A percentile compares a stretch with the other conserved stretches of the same genome.
Conservation (phyloP, 495 filamentous ascomycete species). For the Lasiosphaeria ovina region DNA sequence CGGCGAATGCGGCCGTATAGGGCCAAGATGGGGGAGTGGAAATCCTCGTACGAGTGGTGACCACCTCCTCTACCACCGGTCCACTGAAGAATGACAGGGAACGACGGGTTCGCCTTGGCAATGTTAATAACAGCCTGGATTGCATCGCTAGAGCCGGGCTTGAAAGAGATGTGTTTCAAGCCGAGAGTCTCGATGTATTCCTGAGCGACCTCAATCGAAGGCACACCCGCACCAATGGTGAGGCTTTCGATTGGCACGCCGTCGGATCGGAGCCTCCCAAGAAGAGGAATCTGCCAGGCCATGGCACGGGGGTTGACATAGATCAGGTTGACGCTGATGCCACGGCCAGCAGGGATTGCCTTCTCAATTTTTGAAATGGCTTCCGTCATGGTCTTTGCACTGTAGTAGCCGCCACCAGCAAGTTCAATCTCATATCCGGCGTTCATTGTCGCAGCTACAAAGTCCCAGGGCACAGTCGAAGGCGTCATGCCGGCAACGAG, state of each 20-base stretch:
- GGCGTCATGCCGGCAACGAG: constrained; percentile 98
- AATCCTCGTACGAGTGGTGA: constrained; percentile 94
- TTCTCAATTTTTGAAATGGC: constrained; percentile 89
- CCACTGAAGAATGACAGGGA: constrained; percentile 91
- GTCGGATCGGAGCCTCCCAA: constrained; percentile 78
- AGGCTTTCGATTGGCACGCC: constrained; percentile 93
- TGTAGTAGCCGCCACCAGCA: constrained; percentile 91
- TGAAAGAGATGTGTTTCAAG: constrained; percentile 92
- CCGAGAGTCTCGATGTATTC: constrained; percentile 94
- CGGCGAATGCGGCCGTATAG: constrained; percentile 85
- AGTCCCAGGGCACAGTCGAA: constrained; percentile 90
- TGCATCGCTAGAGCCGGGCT: constrained; percentile 84
- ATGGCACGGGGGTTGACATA: constrained; percentile 96
- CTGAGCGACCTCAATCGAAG: constrained; percentile 88
- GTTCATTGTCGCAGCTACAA: constrained; percentile 93
- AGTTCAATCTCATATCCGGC: constrained; percentile 93
- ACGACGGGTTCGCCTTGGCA: constrained; percentile 83
- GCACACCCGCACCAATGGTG: constrained; percentile 91
- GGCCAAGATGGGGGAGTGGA: constrained; percentile 87
- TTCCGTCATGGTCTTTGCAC: constrained; percentile 82
- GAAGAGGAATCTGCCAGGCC: constrained; percentile 94
- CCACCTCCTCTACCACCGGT: constrained; percentile 92
- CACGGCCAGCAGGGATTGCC: constrained; percentile 81
- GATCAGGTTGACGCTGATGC: constrained; percentile 92
- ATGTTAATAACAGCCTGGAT: constrained; percentile 91